Conservation (phyloP, 2,329 filamentous ascomycete genomes). For the Graphilbum sp. region DNA sequence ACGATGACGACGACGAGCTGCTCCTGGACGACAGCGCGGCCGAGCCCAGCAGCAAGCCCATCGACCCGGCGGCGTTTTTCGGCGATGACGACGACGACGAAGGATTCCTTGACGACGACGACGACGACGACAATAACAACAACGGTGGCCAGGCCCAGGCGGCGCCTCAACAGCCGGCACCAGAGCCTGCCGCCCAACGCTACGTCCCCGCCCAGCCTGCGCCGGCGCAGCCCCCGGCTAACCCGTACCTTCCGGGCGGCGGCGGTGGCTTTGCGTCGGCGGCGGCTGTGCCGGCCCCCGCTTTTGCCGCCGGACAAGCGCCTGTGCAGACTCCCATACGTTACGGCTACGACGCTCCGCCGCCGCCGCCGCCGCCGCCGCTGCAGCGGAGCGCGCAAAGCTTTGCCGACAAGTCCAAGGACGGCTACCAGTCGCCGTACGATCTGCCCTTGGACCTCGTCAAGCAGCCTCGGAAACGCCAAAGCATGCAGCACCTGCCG, state of each 20-base stretch:
- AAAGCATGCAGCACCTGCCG: conserved; percentile 38
- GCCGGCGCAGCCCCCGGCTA: conserved; percentile 2
- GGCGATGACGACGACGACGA: conserved; percentile 80
- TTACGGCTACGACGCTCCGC: conserved; percentile 5
- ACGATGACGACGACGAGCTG: conserved; percentile 49
- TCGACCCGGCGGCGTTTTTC: conserved; percentile 52
- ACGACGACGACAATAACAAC: too few species aligned
- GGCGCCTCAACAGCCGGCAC: conserved; percentile 6
- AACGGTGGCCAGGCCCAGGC: too few species aligned
- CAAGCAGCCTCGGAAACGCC: conserved; percentile 46
- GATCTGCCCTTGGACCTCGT: conserved; percentile 84
- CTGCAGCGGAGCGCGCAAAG: conserved; percentile 47
- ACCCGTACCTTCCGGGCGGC: conserved; percentile 9
- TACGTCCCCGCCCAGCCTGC: conserved; percentile 6
- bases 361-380: conserved; percentile 13
- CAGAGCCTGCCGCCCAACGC: background rate
- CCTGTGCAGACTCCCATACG: conserved; percentile 4
- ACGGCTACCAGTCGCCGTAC: conserved; percentile 86
- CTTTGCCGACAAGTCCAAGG: conserved; percentile 80
- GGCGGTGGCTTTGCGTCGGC: background rate
- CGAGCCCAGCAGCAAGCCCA: conserved; percentile 3
- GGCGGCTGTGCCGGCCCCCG: conserved; percentile 1
- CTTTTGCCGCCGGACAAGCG: background rate
- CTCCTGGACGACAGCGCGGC: conserved; percentile 39
- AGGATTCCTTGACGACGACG: conserved; percentile 63